These are phyloP conservation scores for Phytophthora multivora DNA, from an alignment of 352 stramenopile genomes.

Conservation along the genomic window DNA sequence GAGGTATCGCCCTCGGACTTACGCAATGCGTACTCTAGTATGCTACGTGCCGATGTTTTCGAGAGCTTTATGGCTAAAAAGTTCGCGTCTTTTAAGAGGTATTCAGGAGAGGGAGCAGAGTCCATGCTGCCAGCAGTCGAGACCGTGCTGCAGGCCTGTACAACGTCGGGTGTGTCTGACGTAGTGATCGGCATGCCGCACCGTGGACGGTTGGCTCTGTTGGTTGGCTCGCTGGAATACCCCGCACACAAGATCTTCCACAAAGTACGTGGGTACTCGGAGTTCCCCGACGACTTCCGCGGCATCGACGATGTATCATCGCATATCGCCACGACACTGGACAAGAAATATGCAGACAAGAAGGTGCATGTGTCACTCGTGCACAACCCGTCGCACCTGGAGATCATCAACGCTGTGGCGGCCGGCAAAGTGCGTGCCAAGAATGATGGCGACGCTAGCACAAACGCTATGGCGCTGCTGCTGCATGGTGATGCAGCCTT, in stretches of 20 bases:
- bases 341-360: slow-evolving; percentile 64
- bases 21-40: slow-evolving; percentile 79
- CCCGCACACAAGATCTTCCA: slow-evolving; percentile 83
- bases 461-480: slow-evolving; percentile 78
- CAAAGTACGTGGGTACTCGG: slow-evolving; percentile 78
- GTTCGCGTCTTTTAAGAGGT: slow-evolving; percentile 88
- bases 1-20: slow-evolving; percentile 69
- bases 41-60: slow-evolving; percentile 84
- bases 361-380: slow-evolving; percentile 85
- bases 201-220: slow-evolving; percentile 75
- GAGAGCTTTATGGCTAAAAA: slow-evolving; percentile 89
- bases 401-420: slow-evolving; percentile 89
- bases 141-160: slow-evolving; percentile 66
- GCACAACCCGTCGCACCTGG: slow-evolving; percentile 88
- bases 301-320: slow-evolving; percentile 87
- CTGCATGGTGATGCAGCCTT: slow-evolving; percentile 91
- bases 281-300: slow-evolving; percentile 63
- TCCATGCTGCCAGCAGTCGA: slow-evolving; percentile 80
- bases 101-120: slow-evolving; percentile 85
- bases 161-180: slow-evolving; percentile 54
- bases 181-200: slow-evolving; percentile 90
- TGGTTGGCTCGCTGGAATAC: slow-evolving; percentile 81
- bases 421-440: slow-evolving; percentile 87
- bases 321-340: slow-evolving; percentile 80
- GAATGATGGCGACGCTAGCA: slow-evolving; percentile 48